Evolutionary conservation across 805 yeast species (phyloP), one percentile per base, ranked within the genome.

Genomic region (Wickerhamiella siamensis): DNA sequence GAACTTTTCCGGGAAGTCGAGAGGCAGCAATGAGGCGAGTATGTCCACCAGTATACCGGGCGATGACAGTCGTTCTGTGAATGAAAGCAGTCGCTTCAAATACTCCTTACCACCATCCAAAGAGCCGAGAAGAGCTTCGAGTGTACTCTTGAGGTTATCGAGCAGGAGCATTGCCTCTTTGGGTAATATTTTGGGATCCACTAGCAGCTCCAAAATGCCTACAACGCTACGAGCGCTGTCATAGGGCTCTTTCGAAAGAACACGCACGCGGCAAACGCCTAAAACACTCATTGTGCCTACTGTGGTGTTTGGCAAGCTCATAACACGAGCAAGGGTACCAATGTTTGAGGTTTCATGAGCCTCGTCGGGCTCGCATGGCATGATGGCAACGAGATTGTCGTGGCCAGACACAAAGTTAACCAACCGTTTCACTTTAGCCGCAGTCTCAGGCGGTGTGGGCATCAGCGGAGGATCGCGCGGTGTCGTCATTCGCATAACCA

Each of bases 11-110:
- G 44, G 48, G 21, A 44, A 49, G 3, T 53, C 49, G 20, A 62
- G 50, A 10, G 64, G 64, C 26, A 63, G 48, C 21, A 63, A 49
- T 4, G 63, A 53, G 14, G 56, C 57, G 20, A 62, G 47, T 26
- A 63, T 42, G 43, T 63, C 67, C 1, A 61, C 60, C 19, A 63
- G 45, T 33, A 47, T 44, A 4, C 58, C 57, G 3, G 65, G 49
- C 2, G 55, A 49, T 33, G 46, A 36, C 2, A 45, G 43, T 4
- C 47, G 40, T 15, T 51, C 54, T 4, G 49, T 44, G 35, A 49
- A 42, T 18, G 49, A 31, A 2, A 51, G 42, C 15, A 49, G 39
- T 18, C 53, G 51, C 24, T 46, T 43, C n/a, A 47, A 40, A 16
- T 46, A 31, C 14, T 38, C 35, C 21, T 46, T 33, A n/a, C 40